These are phyloP conservation scores for Diaporthe aspalathi DNA, from an alignment of 2,329 filamentous ascomycete genomes.

Conservation along the genomic window DNA sequence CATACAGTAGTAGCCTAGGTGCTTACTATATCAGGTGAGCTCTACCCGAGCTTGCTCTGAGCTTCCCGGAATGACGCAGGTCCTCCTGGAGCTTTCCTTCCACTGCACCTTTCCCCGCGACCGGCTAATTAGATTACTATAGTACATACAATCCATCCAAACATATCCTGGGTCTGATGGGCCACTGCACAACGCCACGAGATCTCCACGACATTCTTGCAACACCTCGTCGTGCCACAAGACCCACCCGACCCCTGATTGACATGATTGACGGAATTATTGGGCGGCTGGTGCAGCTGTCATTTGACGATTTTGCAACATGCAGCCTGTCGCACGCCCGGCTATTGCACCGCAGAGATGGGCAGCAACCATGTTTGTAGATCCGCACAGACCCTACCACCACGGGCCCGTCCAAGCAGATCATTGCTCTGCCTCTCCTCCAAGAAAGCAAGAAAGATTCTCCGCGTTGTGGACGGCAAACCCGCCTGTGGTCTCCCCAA, in stretches of 20 bases:
- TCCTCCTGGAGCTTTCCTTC: no score
- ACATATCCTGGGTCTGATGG: background rate
- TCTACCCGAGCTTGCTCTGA: slow-evolving; percentile 15
- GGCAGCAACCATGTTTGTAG: background rate
- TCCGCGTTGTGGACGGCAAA: background rate
- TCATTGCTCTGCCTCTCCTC: background rate
- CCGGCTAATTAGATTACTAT: background rate
- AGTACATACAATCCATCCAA: no score
- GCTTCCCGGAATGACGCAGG: slow-evolving; percentile 1
- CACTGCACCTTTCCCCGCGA: background rate
- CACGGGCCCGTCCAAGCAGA: background rate
- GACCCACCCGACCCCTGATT: background rate
- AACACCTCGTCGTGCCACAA: background rate
- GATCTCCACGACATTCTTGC: no score
- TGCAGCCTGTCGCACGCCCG: slow-evolving; percentile 6
- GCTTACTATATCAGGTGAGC: background rate
- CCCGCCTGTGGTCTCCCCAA: background rate
- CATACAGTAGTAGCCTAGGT: no score
- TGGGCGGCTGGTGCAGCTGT: slow-evolving; percentile 7
- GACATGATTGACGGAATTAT: no score
- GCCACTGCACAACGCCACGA: no score
- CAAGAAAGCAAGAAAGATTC: no score
- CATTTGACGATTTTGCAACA: slow-evolving; percentile 11
- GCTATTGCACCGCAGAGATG: no score
- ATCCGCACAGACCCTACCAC: background rate